These are phyloP conservation scores for Podosphaera xanthii DNA, from an alignment of 2,329 filamentous ascomycete species.

Conservation along the genomic window DNA sequence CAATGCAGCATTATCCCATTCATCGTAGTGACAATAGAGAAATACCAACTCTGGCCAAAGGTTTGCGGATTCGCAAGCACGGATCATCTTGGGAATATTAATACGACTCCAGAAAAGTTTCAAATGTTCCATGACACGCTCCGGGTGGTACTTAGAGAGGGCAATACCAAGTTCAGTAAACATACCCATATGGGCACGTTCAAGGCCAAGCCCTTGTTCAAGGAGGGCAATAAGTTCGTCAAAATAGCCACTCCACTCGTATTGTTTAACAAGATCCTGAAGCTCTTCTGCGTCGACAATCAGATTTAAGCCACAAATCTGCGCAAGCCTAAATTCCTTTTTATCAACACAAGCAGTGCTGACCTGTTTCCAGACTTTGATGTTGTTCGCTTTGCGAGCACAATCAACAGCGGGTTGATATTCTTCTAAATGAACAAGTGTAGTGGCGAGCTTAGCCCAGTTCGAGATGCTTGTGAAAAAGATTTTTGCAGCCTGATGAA, in stretches of 20 bases:
- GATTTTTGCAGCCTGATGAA: slow-evolving; percentile 92
- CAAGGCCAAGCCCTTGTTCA: slow-evolving; percentile 82
- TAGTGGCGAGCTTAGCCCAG: slow-evolving; percentile 97
- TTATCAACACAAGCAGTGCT: slow-evolving; percentile 89
- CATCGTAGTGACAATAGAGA: slow-evolving; percentile 94
- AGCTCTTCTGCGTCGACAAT: slow-evolving; percentile 96
- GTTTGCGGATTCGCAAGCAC: slow-evolving; percentile 78
- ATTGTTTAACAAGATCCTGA: slow-evolving; percentile 79
- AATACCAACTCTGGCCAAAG: slow-evolving; percentile 96
- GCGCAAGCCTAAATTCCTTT: slow-evolving; percentile 96
- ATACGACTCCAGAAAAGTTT: slow-evolving; percentile 97
- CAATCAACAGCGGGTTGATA: slow-evolving; percentile 97
- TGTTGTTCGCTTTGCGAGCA: slow-evolving; percentile 93
- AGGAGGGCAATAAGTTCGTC: slow-evolving; percentile 89
- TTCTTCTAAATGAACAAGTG: slow-evolving; percentile 85
- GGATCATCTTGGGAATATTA: slow-evolving; percentile 94
- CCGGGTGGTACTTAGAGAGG: slow-evolving; percentile 81
- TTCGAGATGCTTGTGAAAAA: slow-evolving; percentile 98
- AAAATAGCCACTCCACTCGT: slow-evolving; percentile 92
- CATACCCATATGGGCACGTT: slow-evolving; percentile 70
- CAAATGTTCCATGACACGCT: slow-evolving; percentile 92
- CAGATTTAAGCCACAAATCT: slow-evolving; percentile 95
- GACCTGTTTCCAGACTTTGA: slow-evolving; percentile 98
- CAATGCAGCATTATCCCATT: slow-evolving; percentile 89
- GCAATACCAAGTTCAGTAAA: slow-evolving; percentile 88